These are phyloP conservation scores for Eucalyptus microcorys DNA, from an alignment of 345 rosid species.

Conservation along the genomic window DNA sequence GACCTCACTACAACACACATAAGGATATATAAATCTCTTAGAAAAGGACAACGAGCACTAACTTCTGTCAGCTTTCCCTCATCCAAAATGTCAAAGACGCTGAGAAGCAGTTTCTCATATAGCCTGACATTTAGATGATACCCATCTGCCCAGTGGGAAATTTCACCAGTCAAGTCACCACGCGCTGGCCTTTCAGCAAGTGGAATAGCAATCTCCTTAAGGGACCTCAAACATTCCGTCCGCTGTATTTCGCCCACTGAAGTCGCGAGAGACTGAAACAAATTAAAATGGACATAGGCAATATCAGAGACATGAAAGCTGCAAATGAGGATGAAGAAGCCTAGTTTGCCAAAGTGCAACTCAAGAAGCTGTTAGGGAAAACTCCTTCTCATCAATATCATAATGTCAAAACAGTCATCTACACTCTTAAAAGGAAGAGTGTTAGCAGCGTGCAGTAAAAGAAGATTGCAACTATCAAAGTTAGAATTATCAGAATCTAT, in stretches of 20 bases:
- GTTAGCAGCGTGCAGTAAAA: background rate
- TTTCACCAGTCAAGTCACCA: slow-evolving; percentile 97
- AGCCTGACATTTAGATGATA: slow-evolving; percentile 85
- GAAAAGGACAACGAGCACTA: slow-evolving; percentile 5
- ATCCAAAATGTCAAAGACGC: slow-evolving; percentile 87
- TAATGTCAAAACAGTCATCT: background rate
- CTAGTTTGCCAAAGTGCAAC: background rate
- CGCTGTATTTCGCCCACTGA: slow-evolving; percentile 88
- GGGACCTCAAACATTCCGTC: slow-evolving; percentile 83
- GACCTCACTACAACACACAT: background rate
- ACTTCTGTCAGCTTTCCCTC: slow-evolving; percentile 98
- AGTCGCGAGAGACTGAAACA: slow-evolving; percentile 59
- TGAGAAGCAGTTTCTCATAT: slow-evolving; percentile 81
- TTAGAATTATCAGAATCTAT: background rate
- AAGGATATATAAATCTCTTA: background rate
- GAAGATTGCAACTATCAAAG: background rate
- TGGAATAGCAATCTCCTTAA: slow-evolving; percentile 74
- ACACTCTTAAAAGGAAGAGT: background rate
- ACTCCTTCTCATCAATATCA: background rate
- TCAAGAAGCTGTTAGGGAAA: background rate
- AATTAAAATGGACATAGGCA: background rate
- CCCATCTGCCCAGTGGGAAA: slow-evolving; percentile 99
- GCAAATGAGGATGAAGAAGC: background rate
- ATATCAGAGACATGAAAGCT: background rate
- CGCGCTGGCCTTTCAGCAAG: slow-evolving; percentile 98